These are phyloP conservation scores for Nothophytophthora sp. DNA, from an alignment of 352 stramenopile species.

Conservation along the genomic window DNA sequence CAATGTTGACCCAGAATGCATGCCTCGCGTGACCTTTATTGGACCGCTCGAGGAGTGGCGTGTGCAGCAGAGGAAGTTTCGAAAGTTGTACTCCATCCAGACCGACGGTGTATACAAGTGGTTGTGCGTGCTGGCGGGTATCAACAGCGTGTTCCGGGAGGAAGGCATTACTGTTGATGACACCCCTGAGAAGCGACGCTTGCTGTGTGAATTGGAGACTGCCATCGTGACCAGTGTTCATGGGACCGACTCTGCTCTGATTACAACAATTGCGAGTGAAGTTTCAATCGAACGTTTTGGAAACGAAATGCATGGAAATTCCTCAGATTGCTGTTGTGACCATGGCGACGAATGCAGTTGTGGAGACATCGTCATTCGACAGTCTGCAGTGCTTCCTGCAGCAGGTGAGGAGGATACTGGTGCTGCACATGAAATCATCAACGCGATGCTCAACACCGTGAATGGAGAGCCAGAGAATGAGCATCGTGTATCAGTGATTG, in stretches of 20 bases:
- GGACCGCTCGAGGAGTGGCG: constrained; percentile 5
- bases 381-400: background rate
- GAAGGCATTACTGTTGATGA: constrained; percentile 6
- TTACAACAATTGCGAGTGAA: background rate
- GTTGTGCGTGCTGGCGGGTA: background rate
- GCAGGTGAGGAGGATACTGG: background rate
- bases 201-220: background rate
- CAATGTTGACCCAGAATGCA: background rate
- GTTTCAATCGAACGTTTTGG: background rate
- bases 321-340: background rate
- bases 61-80: constrained; percentile 1
- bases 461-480: background rate
- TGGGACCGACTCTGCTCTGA: background rate
- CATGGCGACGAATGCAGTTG: background rate
- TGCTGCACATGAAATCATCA: constrained; percentile 4
- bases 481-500: background rate
- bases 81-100: constrained; percentile 1
- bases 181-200: background rate
- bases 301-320: background rate
- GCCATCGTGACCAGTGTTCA: background rate
- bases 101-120: constrained; percentile 6
- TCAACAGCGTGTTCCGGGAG: constrained; percentile 6
- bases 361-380: background rate
- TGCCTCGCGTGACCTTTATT: constrained; percentile 14
- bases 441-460: background rate